A percentile compares a stretch with the other conserved stretches of the same genome.
Conservation (phyloP, 805 yeast species). For the Saccharomycopsis vini region DNA sequence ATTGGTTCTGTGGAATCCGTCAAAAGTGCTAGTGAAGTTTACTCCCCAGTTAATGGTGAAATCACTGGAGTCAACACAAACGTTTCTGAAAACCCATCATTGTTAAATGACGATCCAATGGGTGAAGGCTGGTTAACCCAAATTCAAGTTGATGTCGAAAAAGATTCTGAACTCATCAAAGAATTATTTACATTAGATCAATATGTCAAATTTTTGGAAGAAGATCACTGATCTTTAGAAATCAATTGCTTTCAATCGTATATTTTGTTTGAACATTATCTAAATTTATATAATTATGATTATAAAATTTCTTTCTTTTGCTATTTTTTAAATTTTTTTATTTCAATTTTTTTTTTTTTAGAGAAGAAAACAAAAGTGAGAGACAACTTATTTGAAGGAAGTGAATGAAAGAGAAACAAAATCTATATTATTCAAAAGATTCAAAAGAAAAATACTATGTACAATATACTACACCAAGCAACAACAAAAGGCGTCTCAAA, state of each 20-base stretch:
- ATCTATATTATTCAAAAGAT: too few species aligned
- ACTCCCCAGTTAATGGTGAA: slow-evolving; percentile 77
- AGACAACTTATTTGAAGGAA: too few species aligned
- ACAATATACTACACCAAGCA: too few species aligned
- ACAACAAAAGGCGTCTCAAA: not conserved
- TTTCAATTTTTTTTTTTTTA: too few species aligned
- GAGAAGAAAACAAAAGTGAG: too few species aligned
- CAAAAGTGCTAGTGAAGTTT: slow-evolving; percentile 88
- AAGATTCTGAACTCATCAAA: slow-evolving; percentile 33
- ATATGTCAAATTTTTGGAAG: slow-evolving; percentile 49
- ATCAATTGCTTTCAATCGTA: too few species aligned
- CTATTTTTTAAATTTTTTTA: not conserved
- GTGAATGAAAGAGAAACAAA: not conserved
- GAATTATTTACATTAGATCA: slow-evolving; percentile 47
- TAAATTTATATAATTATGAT: too few species aligned
- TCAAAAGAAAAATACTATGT: too few species aligned
- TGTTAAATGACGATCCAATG: slow-evolving; percentile 82
- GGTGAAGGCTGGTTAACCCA: slow-evolving; percentile 93
- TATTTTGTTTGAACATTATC: too few species aligned
- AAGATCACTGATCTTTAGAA: too few species aligned
- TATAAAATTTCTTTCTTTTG: not conserved
- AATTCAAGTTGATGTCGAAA: slow-evolving; percentile 45
- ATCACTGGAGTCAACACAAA: slow-evolving; percentile 60
- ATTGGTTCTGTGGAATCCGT: slow-evolving; percentile 93
- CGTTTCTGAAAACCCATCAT: slow-evolving; percentile 62